phyloP scores from a whole-genome alignment of 352 stramenopile species.

The Pythium aristosporum region DNA sequence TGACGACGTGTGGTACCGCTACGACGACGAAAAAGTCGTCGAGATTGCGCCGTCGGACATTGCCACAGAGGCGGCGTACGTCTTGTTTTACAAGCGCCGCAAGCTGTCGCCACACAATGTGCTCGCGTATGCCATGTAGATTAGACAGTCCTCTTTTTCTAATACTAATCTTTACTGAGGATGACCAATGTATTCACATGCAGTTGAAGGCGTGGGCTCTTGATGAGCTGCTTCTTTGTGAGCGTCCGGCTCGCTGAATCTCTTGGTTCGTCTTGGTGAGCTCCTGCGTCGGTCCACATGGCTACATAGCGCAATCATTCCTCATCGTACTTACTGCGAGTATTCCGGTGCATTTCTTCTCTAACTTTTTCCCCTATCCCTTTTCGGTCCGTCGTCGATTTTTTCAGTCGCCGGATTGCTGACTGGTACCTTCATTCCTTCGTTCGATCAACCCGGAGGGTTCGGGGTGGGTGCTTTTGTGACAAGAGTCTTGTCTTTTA shows the following conservation, averaged over 20 bases:
- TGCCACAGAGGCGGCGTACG: slow-evolving; percentile 85
- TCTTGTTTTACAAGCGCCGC: slow-evolving; percentile 91
- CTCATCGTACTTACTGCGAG: slow-evolving; percentile 9
- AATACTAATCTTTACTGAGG: background rate
- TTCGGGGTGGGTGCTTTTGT: slow-evolving; percentile 9
- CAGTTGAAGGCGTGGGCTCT: background rate
- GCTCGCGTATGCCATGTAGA: slow-evolving; percentile 58
- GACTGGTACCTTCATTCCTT: too few species aligned
- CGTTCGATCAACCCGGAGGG: slow-evolving; percentile 6
- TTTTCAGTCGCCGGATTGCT: slow-evolving; percentile 21
- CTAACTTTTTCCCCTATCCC: slow-evolving; percentile 7
- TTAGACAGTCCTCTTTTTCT: background rate
- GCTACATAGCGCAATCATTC: background rate
- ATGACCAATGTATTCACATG: background rate
- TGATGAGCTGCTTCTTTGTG: too few species aligned
- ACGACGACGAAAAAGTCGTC: slow-evolving; percentile 80
- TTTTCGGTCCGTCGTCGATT: slow-evolving; percentile 10
- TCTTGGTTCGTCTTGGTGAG: background rate
- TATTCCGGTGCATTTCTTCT: background rate
- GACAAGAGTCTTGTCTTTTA: too few species aligned
- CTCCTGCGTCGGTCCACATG: background rate
- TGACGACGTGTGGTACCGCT: slow-evolving; percentile 74
- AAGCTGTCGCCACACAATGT: slow-evolving; percentile 71
- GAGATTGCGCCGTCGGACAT: slow-evolving; percentile 75
- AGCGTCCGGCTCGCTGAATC: background rate